Evolutionary conservation across 129 eudicot species (phyloP), one percentile per base, ranked within the genome.

Genomic region (Solidago caesia): DNA sequence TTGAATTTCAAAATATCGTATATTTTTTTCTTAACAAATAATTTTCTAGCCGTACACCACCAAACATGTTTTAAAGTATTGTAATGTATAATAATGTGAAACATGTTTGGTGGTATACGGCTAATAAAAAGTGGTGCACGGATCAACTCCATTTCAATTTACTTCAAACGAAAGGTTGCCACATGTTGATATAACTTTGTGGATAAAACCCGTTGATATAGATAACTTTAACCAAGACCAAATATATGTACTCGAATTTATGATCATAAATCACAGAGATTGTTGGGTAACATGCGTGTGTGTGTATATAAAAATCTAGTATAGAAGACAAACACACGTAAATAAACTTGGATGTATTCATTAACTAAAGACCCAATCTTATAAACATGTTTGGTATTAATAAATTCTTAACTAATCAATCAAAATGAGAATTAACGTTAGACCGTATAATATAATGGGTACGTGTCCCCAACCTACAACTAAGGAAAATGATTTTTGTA

Each of bases 381-480:
- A 67, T 67, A 43, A 44, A 33, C 3, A 33, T 55, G 74, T 67
- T 76, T 76, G 66, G 68, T 76, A 76, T 67, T 76, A 67, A 76
- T 67, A 42, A 21, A 21, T 21, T 21, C 21, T 21, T 21, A 21
- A 53, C 12, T 14, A 58, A 55, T 7, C 58, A 67, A 75, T 56
- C 65, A 62, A 66, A 53, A 65, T 74, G 70, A 67, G 15, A 42
- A 33, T 63, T 62, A 74, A 48, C 49, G 33, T 62, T 62, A 51
- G 63, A 62, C 46, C 46, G 13, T 33, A 33, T 33, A 33, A 33
- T 33, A 33, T 33, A 33, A 1, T 33, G 78, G 78, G 62, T 74
- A 63, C 78, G 73, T 75, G 80, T 67, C 73, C 44, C 80, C 80
- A 67, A 76, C 74, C 74, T 67, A 49, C 79, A 75, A 51, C 63